Conservation (phyloP, 371 early-diverging fungal genomes). For the Vittaforma corneae region DNA sequence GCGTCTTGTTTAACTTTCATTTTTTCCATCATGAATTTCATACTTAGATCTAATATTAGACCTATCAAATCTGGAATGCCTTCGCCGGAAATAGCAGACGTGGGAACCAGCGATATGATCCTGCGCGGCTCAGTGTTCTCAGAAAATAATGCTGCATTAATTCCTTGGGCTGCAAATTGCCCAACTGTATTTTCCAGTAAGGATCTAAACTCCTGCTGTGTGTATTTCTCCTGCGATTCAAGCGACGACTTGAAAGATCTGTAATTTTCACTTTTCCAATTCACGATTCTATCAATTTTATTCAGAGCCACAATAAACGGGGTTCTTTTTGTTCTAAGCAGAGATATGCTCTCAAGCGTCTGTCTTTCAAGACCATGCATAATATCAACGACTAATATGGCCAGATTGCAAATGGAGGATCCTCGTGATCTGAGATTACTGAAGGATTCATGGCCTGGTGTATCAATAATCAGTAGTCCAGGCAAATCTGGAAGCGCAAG, state of each 20-base stretch:
- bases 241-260: slow-evolving; percentile 67
- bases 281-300: slow-evolving; percentile 96
- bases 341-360: slow-evolving; percentile 86
- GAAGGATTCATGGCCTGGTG: slow-evolving; percentile 99
- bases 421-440: slow-evolving; percentile 93
- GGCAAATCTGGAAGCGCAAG: slow-evolving; percentile 69
- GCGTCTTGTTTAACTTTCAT: slow-evolving; percentile 85
- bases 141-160: slow-evolving; percentile 83
- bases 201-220: slow-evolving; percentile 74
- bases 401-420: slow-evolving; percentile 96
- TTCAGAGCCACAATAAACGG: slow-evolving; percentile 99
- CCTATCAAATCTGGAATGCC: slow-evolving; percentile 93
- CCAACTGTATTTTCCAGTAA: slow-evolving; percentile 69
- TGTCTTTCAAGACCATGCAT: slow-evolving; percentile 98
- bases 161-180: slow-evolving; percentile 87
- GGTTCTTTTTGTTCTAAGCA: slow-evolving; percentile 83
- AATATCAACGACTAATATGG: slow-evolving; percentile 96
- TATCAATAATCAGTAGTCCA: slow-evolving; percentile 94
- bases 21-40: slow-evolving; percentile 79
- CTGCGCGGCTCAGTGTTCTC: slow-evolving; percentile 84
- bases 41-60: slow-evolving; percentile 78
- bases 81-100: slow-evolving; percentile 95
- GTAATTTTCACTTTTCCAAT: slow-evolving; percentile 75
- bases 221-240: slow-evolving; percentile 66
- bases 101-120: slow-evolving; percentile 92